phyloP scores from a whole-genome alignment of 495 filamentous ascomycete genomes.

The Penicillium verhagenii region DNA sequence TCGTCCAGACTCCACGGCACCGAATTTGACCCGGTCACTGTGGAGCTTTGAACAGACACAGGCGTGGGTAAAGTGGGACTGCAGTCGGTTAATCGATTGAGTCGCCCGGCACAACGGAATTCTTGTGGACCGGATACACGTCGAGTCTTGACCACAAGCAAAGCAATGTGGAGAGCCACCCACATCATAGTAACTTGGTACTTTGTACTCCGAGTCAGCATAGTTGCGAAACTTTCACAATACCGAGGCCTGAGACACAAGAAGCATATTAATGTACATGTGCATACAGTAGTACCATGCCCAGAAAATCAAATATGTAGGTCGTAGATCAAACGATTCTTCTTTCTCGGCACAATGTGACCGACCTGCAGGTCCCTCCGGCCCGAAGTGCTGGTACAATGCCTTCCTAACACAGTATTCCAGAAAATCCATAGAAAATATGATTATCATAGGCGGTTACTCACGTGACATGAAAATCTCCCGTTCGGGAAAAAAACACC shows the following conservation, averaged over 20 bases:
- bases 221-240: background rate
- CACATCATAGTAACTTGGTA: background rate
- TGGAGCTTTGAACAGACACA: constrained; percentile 10
- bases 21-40: constrained; percentile 5
- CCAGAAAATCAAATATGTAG: background rate
- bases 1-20: constrained; percentile 11
- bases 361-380: background rate
- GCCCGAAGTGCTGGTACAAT: background rate
- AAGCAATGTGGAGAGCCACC: no score
- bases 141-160: no score
- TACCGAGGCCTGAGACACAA: background rate
- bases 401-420: background rate
- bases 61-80: background rate
- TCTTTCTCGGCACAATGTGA: background rate
- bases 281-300: background rate
- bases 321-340: background rate
- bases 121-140: background rate
- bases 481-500: background rate
- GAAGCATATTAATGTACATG: no score
- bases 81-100: constrained; percentile 1
- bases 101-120: background rate
- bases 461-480: background rate
- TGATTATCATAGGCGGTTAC: no score
- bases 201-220: no score
- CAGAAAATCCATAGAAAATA: background rate